Conservation (phyloP, 371 early-diverging fungal genomes). For the Mucor circinelloides region DNA sequence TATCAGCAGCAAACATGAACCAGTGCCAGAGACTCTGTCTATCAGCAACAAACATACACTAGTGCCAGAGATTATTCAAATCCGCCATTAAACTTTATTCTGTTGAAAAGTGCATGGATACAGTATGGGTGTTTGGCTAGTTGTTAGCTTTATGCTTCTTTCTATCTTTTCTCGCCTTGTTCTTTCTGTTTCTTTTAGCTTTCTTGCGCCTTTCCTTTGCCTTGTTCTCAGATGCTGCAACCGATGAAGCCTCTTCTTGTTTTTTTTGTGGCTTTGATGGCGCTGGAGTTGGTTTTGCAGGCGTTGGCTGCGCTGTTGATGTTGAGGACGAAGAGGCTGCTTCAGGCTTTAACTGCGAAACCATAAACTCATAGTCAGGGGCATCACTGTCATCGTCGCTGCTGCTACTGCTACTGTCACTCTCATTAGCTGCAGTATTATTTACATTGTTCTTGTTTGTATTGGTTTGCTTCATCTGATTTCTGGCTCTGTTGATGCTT, state of each 20-base stretch:
- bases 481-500: not conserved
- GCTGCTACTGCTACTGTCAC: not conserved
- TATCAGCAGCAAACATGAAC: too few relatives aligned
- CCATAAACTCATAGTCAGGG: constrained; percentile 3
- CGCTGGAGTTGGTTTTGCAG: not conserved
- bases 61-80: too few relatives aligned
- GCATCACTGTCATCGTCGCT: not conserved
- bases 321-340: not conserved
- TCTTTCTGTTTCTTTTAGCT: not conserved
- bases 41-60: too few relatives aligned
- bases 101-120: not conserved
- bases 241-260: not conserved
- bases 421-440: not conserved
- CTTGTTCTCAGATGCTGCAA: not conserved
- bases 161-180: not conserved
- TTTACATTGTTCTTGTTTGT: not conserved
- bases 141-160: not conserved
- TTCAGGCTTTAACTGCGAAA: not conserved
- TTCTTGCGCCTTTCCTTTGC: not conserved
- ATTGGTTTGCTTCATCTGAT: not conserved
- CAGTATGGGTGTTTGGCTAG: not conserved
- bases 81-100: not conserved
- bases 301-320: not conserved
- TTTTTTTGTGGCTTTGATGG: not conserved
- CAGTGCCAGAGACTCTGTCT: too few relatives aligned